Percentiles rank a stretch among this genome's conserved stretches.
Conservation (phyloP, 2,329 filamentous ascomycete genomes). For the Aspergillus luchuensis region DNA sequence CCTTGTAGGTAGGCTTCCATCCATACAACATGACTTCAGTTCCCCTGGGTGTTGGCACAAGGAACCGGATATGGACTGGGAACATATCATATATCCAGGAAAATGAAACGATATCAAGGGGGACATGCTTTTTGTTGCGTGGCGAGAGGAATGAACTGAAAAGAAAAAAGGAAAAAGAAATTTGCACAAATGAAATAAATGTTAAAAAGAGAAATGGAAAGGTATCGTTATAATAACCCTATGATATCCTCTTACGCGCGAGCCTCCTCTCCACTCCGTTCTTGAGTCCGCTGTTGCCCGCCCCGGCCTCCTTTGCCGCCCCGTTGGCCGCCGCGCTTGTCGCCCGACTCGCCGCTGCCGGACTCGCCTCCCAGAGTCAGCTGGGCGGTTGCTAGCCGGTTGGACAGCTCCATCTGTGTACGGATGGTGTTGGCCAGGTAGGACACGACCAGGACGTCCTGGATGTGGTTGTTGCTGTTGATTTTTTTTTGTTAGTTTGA, state of each 20-base stretch:
- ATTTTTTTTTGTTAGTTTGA: conserved; percentile 30
- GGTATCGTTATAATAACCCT: conserved; percentile 26
- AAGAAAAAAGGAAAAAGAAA: conserved; percentile 14
- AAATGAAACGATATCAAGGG: not conserved
- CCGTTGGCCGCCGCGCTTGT: conserved; percentile 38
- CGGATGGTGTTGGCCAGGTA: conserved; percentile 98
- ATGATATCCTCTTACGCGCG: conserved; percentile 34
- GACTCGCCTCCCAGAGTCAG: conserved; percentile 59
- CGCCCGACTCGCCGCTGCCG: conserved; percentile 38
- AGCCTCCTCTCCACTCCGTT: conserved; percentile 40
- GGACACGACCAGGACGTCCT: conserved; percentile 96
- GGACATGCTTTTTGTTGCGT: not conserved
- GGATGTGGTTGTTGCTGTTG: conserved; percentile 91
- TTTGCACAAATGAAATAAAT: conserved; percentile 5
- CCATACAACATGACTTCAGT: no score
- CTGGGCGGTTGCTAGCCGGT: conserved; percentile 82
- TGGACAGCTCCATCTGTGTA: conserved; percentile 97
- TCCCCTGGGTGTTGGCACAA: no score
- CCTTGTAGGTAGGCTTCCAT: no score
- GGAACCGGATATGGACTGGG: no score
- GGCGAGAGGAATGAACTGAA: conserved; percentile 6
- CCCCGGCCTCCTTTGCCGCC: conserved; percentile 48
- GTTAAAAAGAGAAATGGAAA: conserved; percentile 19
- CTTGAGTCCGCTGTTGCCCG: conserved; percentile 43
- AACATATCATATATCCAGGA: no score